Base-by-base conservation (phyloP, 768 basidiomycete genomes). In the Boletellus ananas region DNA sequence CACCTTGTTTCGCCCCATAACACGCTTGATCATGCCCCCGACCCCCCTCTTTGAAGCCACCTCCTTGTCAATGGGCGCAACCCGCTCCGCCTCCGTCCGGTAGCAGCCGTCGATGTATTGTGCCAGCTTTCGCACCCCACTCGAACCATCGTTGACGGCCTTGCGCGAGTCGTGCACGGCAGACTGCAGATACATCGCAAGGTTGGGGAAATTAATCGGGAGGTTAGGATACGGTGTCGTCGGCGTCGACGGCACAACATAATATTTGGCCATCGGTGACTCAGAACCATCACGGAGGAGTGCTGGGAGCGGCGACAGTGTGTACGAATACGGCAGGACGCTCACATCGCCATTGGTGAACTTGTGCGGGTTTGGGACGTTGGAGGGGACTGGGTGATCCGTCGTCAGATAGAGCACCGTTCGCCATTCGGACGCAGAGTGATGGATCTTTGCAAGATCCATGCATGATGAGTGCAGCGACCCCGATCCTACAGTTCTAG, bases 401-500 rank as follows among this genome's bases (percentile, higher is more conserved):
- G 88, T 78, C 1, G 85, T 84, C 57, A 92, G 80, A 76, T 88
- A 91, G 14, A 91, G 65, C 18, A 91, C 70, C 10, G 83, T 83
- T 47, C 84, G 77, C 90, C 90, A 92, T 16, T 83, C 79, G 5
- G 69, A 59, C 0, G 83, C 75, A 17, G 73, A 60, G 34, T 76
- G 79, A 58, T 85, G 80, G 9, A 83, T 74, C 87, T 90, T 54
- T 41, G 25, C 27, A 35, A 58, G 29, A 25, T 40, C 17, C 11
- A 16, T 12, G 25, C 11, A 16, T 12, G 25, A 39, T 54, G 39
- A 55, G 51, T 34, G 52, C 10, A 10, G 33, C 11, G 13, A 0
- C 10, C 23, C 33, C 34, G 45, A 18, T 42, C 12, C 47, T 37
- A 31, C 31, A 17, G 29, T 41, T 13, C 38, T 45, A 9, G 33